Base-by-base conservation (phyloP, 2,329 filamentous ascomycete genomes). In the Chrysoporthe cubensis region DNA sequence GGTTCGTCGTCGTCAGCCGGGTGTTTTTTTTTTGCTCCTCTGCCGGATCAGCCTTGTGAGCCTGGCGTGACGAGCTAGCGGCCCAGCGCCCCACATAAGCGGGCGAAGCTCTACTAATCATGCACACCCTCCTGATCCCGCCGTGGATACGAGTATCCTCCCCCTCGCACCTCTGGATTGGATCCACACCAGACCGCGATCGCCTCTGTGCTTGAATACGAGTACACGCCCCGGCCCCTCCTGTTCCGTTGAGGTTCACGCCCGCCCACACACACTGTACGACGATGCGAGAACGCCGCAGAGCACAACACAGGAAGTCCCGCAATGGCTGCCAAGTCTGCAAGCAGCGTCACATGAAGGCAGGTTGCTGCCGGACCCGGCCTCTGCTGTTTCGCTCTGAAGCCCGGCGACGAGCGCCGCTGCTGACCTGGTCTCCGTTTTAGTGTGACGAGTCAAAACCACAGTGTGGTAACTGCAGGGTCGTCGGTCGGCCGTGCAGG, bases 281-380 rank as follows among this genome's bases (percentile, higher is more conserved):
- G 8, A 54, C 13, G 26, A 54, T 54, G 50, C 21, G 48, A 34
- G 50, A 58, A 42, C 34, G 56, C 14, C 56, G 8, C 16, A 58
- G 56, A 58, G 56, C 56, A 58, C 50, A 32, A 13, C 76, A 78
- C 72, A 76, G 75, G 66, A 78, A 78, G 72, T 77, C 76, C 18
- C 72, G 73, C 52, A 70, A 68, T 14, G 76, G 76, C 32, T 78
- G 76, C 66, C 68, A 71, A 18, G 73, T 75, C 69, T 78, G 75
- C 72, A 78, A 77, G 67, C 71, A 71, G 40, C 73, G 76, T 4
- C 76, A 78, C 64, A 73, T 77, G 66, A 77, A 77, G 74, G 75
- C 34, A 26, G 26, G 26, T 26, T 26, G 26, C 2, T 26, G 26
- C 26, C 26, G 26, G 26, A 2, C 26, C 5, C 34, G 13, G 8